A percentile compares a stretch with the other conserved stretches of the same genome.
Evolutionary conservation across 2,329 filamentous ascomycete genomes (phyloP).

Genomic region (Penicillium sp.): DNA sequence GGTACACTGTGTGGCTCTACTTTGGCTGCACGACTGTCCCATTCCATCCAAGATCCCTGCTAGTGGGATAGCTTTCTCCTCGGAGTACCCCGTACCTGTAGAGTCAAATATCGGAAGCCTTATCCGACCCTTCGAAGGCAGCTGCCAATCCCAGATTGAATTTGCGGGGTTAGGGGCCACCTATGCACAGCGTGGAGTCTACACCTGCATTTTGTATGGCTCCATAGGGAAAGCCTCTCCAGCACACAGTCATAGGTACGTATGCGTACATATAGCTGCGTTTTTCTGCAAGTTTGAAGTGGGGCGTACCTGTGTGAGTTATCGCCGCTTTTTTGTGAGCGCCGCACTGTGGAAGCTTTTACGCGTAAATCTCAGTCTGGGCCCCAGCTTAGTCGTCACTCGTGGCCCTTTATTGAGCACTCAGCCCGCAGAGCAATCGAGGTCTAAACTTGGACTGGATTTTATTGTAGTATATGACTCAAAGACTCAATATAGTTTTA

Average conservation of each 20-base stretch:
- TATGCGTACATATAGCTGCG: background rate
- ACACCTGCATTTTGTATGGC: background rate
- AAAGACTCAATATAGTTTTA: too few relatives aligned
- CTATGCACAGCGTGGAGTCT: background rate
- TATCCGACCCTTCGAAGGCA: background rate
- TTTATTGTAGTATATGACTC: too few relatives aligned
- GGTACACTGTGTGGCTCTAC: background rate
- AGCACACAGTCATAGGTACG: background rate
- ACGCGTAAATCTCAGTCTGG: background rate
- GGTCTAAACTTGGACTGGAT: too few relatives aligned
- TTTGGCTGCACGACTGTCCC: background rate
- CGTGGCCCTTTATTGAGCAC: background rate
- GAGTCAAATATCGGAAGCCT: background rate
- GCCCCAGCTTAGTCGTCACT: background rate
- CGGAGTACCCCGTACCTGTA: background rate
- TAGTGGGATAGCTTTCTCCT: background rate
- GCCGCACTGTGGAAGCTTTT: background rate
- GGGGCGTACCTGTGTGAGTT: slow-evolving; percentile 1
- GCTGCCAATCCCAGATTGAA: slow-evolving; percentile 4
- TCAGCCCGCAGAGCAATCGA: background rate
- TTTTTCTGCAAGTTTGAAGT: background rate
- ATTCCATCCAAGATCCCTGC: background rate
- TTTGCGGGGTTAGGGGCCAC: slow-evolving; percentile 8
- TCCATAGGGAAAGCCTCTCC: background rate
- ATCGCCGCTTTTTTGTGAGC: background rate